Conservation (phyloP, 768 basidiomycete genomes). For the Candolleomyces aberdarensis region DNA sequence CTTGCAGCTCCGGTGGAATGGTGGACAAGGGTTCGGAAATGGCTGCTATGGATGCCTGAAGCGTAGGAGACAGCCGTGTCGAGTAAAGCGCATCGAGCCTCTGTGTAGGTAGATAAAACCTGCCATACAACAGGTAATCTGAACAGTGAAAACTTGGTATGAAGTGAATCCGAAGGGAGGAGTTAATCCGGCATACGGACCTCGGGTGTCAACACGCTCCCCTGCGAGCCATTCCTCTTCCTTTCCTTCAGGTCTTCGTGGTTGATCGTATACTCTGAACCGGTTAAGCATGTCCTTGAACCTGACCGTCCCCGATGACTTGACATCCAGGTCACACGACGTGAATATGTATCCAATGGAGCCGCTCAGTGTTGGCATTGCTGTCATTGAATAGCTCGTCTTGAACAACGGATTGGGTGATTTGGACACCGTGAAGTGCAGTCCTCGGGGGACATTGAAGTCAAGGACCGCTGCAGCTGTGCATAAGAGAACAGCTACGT, state of each 20-base stretch:
- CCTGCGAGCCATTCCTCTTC: constrained; percentile 84
- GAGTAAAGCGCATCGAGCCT: constrained; percentile 89
- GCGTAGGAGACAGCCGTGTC: constrained; percentile 70
- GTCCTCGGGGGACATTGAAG: constrained; percentile 80
- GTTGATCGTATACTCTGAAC: constrained; percentile 81
- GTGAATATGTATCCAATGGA: constrained; percentile 93
- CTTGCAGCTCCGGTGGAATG: constrained; percentile 37
- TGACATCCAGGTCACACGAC: constrained; percentile 75
- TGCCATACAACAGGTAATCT: constrained; percentile 95
- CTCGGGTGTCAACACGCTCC: constrained; percentile 69
- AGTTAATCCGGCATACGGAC: constrained; percentile 37
- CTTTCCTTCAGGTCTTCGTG: constrained; percentile 71
- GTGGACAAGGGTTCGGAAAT: constrained; percentile 76
- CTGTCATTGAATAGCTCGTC: constrained; percentile 90
- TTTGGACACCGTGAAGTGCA: constrained; percentile 80
- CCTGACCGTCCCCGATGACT: constrained; percentile 63
- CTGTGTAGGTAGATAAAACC: constrained; percentile 85
- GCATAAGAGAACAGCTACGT: constrained; percentile 6
- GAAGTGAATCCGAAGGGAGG: constrained; percentile 9
- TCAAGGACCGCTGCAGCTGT: constrained; percentile 76
- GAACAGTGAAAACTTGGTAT: neutral
- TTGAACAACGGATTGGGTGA: constrained; percentile 86
- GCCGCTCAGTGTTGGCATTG: constrained; percentile 89
- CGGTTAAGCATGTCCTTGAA: constrained; percentile 91
- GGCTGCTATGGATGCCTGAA: constrained; percentile 81